Base-by-base conservation (phyloP, 371 early-diverging fungal genomes). In the Mortierella sp. region DNA sequence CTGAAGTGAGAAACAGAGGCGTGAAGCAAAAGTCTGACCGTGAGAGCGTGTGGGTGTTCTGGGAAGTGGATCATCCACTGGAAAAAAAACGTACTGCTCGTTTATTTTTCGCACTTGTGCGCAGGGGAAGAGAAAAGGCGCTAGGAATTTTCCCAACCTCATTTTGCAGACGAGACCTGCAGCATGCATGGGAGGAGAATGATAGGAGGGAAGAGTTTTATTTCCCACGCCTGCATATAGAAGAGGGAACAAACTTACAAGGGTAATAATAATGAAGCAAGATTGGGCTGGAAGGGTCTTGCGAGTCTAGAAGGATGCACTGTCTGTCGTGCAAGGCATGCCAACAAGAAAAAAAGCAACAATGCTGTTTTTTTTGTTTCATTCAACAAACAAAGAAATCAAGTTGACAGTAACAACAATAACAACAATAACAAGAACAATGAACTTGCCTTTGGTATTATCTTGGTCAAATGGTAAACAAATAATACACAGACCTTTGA, bases 1-100 rank as follows among this genome's bases (percentile, higher is more conserved):
- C 48, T 45, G 45, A 72, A 47, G 84, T 50, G 48, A 87, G 81
- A 76, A 47, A 65, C 50, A 47, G 71, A 55, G 70, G 65, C 26
- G 68, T 21, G n/a, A 19, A 28, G 57, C 60, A 19, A 70, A 24
- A 34, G 65, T 65, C 42, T 65, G 38, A 38, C 38, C 65, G 38
- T 38, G 65, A 65, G 65, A 65, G 65, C 9, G 21, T 65, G 63
- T n/a, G n/a, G 63, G 60, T 57, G 26, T 28, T 28, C 31, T 58
- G 24, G 13, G 19, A 5, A 19, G 34, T 5, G 21, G 65, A 21
- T 38, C 34, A 63, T 63, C 63, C 19, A 55, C n/a, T 38, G 34
- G 42, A 42, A 10, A 42, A 0, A 13, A 58, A 58, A 58, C 38
- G 0, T 11, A 10, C 44, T 38, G 24, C 42, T 24, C 24, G 42